Evolutionary conservation across 2,329 filamentous ascomycete species (phyloP).

Genomic region (Penicillium sp.): DNA sequence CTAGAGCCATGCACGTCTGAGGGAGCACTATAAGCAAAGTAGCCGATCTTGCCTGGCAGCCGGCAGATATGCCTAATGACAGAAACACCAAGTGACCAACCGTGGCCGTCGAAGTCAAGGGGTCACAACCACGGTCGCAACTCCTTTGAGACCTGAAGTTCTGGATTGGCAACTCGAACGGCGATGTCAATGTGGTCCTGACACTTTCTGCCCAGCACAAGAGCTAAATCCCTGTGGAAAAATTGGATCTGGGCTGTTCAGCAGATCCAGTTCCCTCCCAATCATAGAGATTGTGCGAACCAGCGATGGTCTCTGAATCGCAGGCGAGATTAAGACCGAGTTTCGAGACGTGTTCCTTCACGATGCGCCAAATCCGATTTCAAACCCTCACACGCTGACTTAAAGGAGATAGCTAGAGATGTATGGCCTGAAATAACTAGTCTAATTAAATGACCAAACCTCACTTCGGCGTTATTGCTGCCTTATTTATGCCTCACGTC

Average conservation of each 20-base stretch:
- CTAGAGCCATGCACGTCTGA: neutral
- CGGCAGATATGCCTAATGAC: neutral
- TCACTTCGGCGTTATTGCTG: no score
- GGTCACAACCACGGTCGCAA: constrained; percentile 5
- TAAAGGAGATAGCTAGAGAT: no score
- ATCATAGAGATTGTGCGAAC: constrained; percentile 4
- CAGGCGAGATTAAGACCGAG: constrained; percentile 1
- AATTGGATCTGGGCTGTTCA: neutral
- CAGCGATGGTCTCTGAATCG: neutral
- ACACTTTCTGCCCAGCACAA: constrained; percentile 4
- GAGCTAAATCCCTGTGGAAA: constrained; percentile 1
- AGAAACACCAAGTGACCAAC: constrained; percentile 9
- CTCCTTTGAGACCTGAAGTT: constrained; percentile 3
- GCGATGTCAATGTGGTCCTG: constrained; percentile 6
- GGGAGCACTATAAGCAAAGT: neutral
- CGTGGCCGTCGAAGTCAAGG: constrained; percentile 9
- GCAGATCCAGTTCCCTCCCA: constrained; percentile 1
- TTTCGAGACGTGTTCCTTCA: constrained; percentile 4
- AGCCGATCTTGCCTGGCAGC: constrained; percentile 3
- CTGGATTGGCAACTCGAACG: constrained; percentile 3
- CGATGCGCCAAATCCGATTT: no score
- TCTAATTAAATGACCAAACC: no score
- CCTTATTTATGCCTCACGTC: no score
- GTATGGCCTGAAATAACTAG: no score
- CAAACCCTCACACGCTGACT: no score